phyloP scores from a whole-genome alignment of 495 filamentous ascomycete genomes.

The Lasiosphaeria hispida region DNA sequence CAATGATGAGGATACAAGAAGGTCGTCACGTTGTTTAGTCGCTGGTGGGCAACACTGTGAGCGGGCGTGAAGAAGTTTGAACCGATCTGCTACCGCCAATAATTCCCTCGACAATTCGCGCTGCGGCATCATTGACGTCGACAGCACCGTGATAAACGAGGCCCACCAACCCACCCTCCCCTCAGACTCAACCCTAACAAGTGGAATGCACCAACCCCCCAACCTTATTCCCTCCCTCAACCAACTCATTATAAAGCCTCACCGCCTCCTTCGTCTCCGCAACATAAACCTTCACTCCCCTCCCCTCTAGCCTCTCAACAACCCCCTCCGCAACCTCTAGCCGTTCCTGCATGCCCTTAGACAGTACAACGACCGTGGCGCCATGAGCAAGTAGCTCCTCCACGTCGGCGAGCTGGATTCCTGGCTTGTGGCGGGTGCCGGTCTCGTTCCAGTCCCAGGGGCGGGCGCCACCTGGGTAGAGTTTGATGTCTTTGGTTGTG shows the following conservation, averaged over 20 bases:
- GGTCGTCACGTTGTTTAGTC: too few species aligned
- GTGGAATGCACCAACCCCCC: constrained; percentile 1
- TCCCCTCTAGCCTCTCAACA: background rate
- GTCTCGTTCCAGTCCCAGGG: constrained; percentile 3
- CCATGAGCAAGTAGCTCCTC: background rate
- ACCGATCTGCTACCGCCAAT: too few species aligned
- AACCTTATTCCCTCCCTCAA: background rate
- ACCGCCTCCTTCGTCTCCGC: constrained; percentile 1
- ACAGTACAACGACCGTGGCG: background rate
- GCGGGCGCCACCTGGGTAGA: background rate
- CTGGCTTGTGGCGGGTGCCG: background rate
- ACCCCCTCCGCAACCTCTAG: background rate
- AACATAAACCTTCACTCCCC: background rate
- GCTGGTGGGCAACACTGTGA: too few species aligned
- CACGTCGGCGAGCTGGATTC: background rate
- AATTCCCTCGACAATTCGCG: too few species aligned
- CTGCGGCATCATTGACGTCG: too few species aligned
- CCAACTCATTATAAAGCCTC: background rate
- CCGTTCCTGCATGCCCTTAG: background rate
- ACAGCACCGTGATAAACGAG: too few species aligned
- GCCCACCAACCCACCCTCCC: too few species aligned
- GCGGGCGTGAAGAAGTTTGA: too few species aligned
- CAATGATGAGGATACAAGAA: too few species aligned
- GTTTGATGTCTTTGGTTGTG: background rate
- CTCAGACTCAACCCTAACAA: too few species aligned